Evolutionary conservation across 2,329 filamentous ascomycete species (phyloP), one percentile per base, ranked within the genome.

Genomic region (Pyricularia sp.): DNA sequence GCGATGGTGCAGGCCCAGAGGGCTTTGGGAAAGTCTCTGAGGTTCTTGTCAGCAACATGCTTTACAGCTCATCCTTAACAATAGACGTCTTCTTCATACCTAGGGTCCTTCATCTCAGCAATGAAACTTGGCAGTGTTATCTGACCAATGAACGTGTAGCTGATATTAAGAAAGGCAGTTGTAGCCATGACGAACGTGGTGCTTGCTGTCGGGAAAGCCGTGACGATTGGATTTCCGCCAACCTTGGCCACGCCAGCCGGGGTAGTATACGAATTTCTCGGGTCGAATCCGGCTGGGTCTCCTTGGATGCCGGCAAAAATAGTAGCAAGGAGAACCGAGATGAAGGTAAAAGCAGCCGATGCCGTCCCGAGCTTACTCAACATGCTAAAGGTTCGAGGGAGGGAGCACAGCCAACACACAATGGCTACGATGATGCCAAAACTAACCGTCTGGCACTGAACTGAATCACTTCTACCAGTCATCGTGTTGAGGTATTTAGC

Each of bases 71-170:
- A n/a, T 20, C 6, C n/a, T n/a, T 7, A n/a, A 50, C 20, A 1
- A 17, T 20, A 50, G 17, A 4, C 11, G 6, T n/a, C 42, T 50
- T 9, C 11, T 10, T n/a, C 58, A 17, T 61, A 61, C 58, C 58
- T 77, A 1, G 87, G 86, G 31, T 89, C 84, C 69, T 82, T 91
- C 94, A 97, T 97, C 79, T 97, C 94, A 3, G 94, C 93, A 72
- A 97, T 97, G 81, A 97, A 97, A 73, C 91, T 94, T 0, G 94
- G 94, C 17, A 97, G 84, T 0, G 94, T 97, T 74, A 97, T 97
- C 77, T 97, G 94, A 0, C 94, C 94, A 73, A 97, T 97, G 76
- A 97, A 97, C 0, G 94, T 97, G 78, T 97, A 97, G 79, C 90
- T 92, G 76, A 97, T 97, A 79, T 97, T 97, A 77, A 97, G 85